Conservation (phyloP, 2,329 filamentous ascomycete species). For the Apiospora rasikravindrae region DNA sequence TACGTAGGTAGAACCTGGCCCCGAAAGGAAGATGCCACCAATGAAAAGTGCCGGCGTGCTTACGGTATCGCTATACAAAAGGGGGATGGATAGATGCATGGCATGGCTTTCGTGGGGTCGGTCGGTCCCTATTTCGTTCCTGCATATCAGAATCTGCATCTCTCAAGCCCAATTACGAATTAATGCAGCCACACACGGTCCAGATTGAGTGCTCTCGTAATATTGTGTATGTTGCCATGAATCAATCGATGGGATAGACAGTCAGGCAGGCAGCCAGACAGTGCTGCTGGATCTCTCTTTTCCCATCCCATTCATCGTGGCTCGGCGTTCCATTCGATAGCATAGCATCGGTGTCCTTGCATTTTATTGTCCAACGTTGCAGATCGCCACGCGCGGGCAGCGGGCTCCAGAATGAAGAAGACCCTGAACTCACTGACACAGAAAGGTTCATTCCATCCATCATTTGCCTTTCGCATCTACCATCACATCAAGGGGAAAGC, state of each 20-base stretch:
- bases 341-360: constrained; percentile 8
- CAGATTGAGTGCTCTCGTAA: constrained; percentile 14
- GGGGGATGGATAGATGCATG: neutral
- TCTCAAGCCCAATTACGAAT: neutral
- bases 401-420: neutral
- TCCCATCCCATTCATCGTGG: neutral
- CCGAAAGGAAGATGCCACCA: constrained; percentile 7
- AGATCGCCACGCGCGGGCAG: constrained; percentile 6
- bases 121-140: constrained; percentile 13
- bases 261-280: neutral
- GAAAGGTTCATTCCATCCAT: neutral
- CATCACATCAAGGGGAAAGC: neutral
- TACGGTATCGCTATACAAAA: neutral
- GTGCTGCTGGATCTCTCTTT: neutral
- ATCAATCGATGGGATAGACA: neutral
- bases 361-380: neutral
- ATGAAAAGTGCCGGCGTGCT: neutral
- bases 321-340: neutral
- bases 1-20: neutral
- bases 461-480: neutral
- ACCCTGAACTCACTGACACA: neutral
- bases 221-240: neutral
- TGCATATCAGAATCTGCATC: constrained; percentile 13
- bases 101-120: constrained; percentile 1
- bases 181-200: constrained; percentile 1